phyloP scores from a whole-genome alignment of 805 yeast genomes.

The Zygosaccharomyces pseudorouxii region DNA sequence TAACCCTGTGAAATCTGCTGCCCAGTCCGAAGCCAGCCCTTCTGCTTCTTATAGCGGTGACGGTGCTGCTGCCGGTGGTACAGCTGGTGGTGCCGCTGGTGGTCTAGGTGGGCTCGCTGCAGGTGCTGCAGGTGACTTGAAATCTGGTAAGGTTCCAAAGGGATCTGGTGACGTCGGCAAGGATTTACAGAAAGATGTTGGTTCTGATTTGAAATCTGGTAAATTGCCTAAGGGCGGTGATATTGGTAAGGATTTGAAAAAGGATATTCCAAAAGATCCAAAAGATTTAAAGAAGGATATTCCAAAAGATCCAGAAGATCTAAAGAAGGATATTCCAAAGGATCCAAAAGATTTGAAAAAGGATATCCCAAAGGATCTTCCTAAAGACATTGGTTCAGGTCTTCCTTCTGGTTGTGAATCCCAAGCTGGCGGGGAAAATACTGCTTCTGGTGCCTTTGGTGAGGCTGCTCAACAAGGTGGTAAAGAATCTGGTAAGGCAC shows the following conservation, averaged over 20 bases:
- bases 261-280: not conserved
- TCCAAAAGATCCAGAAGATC: not conserved
- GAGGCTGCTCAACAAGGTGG: not conserved
- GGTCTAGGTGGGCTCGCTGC: not conserved
- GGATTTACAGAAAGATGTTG: not conserved
- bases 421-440: not conserved
- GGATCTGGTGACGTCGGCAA: not conserved
- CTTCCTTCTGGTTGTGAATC: not conserved
- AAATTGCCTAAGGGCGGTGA: not conserved
- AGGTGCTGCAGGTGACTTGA: not conserved
- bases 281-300: not conserved
- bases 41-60: not conserved
- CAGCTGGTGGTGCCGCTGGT: not conserved
- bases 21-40: not conserved
- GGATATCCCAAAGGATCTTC: not conserved
- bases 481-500: not conserved
- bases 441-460: not conserved
- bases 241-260: not conserved
- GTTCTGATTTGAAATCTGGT: not conserved
- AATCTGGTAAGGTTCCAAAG: not conserved
- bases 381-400: not conserved
- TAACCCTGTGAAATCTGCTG: slow-evolving; percentile 7
- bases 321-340: not conserved
- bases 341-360: not conserved
- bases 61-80: not conserved